phyloP scores from a whole-genome alignment of 2,329 filamentous ascomycete species.

The Fusarium staphyleae region DNA sequence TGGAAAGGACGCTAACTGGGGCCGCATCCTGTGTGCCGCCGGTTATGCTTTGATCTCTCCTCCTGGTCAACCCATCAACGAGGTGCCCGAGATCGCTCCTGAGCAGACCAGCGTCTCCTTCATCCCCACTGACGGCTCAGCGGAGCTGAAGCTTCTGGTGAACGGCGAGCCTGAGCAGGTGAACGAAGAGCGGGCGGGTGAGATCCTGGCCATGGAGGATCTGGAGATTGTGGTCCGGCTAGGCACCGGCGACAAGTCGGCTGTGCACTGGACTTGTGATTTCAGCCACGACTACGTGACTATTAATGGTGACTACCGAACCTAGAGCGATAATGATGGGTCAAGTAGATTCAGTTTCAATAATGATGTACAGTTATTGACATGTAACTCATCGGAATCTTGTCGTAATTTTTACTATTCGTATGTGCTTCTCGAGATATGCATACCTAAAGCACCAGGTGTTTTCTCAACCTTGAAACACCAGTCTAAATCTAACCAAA shows the following conservation, averaged over 20 bases:
- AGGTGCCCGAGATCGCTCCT: slow-evolving; percentile 70
- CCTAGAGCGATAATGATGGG: slow-evolving; percentile 47
- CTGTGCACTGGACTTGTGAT: slow-evolving; percentile 85
- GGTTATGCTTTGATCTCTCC: slow-evolving; percentile 76
- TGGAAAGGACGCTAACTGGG: slow-evolving; percentile 98
- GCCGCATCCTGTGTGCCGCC: slow-evolving; percentile 91
- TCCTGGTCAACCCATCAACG: slow-evolving; percentile 62
- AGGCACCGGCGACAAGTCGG: slow-evolving; percentile 72
- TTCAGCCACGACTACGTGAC: slow-evolving; percentile 82
- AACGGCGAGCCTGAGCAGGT: slow-evolving; percentile 82
- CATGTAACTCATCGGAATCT: background rate
- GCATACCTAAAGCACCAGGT: background rate
- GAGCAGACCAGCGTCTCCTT: slow-evolving; percentile 81
- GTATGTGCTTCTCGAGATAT: background rate
- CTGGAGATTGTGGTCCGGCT: slow-evolving; percentile 79
- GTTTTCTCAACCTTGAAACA: slow-evolving; percentile 1
- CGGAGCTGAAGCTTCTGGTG: slow-evolving; percentile 78
- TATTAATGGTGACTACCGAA: slow-evolving; percentile 74
- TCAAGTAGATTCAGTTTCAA: background rate
- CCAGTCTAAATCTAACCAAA: slow-evolving; percentile 19
- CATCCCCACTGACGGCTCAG: slow-evolving; percentile 76
- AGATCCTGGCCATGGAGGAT: slow-evolving; percentile 80
- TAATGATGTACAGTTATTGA: slow-evolving; percentile 7
- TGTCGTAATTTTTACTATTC: background rate
- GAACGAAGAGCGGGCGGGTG: slow-evolving; percentile 76